Base-by-base conservation (phyloP, 2,329 filamentous ascomycete genomes). In the Zymoseptoria ardabiliae region DNA sequence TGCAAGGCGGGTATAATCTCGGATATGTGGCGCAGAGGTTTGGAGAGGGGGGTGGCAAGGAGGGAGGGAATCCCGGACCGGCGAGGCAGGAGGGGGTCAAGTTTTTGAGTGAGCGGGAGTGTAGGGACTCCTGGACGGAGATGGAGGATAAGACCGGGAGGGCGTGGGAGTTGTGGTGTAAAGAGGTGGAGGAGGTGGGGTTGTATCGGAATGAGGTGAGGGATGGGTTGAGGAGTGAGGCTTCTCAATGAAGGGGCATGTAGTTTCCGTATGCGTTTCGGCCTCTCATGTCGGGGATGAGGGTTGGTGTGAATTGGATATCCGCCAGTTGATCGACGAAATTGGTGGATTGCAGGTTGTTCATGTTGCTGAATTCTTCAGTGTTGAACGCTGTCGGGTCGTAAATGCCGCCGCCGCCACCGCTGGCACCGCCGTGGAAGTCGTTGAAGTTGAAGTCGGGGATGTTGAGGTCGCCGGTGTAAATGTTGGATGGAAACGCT, bases 121-220 rank as follows among this genome's bases (percentile, higher is more conserved):
- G 65, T 21, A 71, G 72, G 52, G 78, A 78, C 65, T 66, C 74
- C 1, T 76, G 73, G 74, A 71, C 73, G 19, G 66, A 70, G 8
- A 74, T 70, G 17, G 67, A 70, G 57, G 66, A 64, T 7, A 55
- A 61, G 51, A 63, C 74, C n/a, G 65, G 68, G 1, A 69, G 75
- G 60, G 72, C 77, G 4, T 80, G 77, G 77, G 68, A 66, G 45
- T 60, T 78, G 13, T 79, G 77, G 77, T 71, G 70, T 61, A 70
- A 71, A 20, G 76, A 78, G 64, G 75, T 78, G 7, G 72, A 72
- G 56, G 68, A 71, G 20, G 69, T 65, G 57, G 69, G 69, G 13
- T 61, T 77, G 53, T 78, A 79, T 63, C 67, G 63, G 58, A 78
- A 78, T 65, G 70, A 73, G 45, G 50, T 68, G 30, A 65, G 61